A percentile compares a stretch with the other conserved stretches of the same genome.
Evolutionary conservation across 768 basidiomycete genomes (phyloP).

Genomic region (Amanita inopinata): DNA sequence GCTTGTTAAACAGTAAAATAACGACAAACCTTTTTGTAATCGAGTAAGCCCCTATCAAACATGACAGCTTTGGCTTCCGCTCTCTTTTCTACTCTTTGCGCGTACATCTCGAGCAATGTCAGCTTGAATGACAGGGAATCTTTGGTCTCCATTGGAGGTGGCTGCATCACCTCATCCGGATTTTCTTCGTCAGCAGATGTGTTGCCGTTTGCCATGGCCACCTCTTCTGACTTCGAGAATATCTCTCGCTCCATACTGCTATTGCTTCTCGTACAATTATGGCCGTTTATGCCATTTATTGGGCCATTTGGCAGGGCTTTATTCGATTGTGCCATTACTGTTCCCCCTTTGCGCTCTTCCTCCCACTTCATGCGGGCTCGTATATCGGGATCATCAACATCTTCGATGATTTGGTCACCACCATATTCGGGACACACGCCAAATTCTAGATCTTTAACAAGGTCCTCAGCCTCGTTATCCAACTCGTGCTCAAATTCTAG

Average conservation of each 20-base stretch:
- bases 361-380: slow-evolving; percentile 43
- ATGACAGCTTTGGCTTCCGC: slow-evolving; percentile 80
- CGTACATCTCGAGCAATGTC: slow-evolving; percentile 83
- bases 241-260: slow-evolving; percentile 27
- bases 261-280: slow-evolving; percentile 23
- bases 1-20: neutral
- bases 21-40: slow-evolving; percentile 80
- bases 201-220: slow-evolving; percentile 35
- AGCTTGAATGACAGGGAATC: slow-evolving; percentile 86
- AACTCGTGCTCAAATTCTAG: slow-evolving; percentile 97
- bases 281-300: slow-evolving; percentile 39
- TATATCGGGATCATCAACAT: slow-evolving; percentile 69
- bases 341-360: slow-evolving; percentile 31
- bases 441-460: slow-evolving; percentile 94
- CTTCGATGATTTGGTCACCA: slow-evolving; percentile 73
- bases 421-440: slow-evolving; percentile 80
- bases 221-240: slow-evolving; percentile 34
- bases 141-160: slow-evolving; percentile 73
- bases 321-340: slow-evolving; percentile 9
- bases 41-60: slow-evolving; percentile 83
- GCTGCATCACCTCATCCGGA: slow-evolving; percentile 55
- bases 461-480: slow-evolving; percentile 93
- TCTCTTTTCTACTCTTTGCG: slow-evolving; percentile 78
- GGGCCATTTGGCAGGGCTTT: slow-evolving; percentile 20
- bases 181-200: slow-evolving; percentile 46